Evolutionary conservation across 306 rosid species (phyloP), one percentile per base, ranked within the genome.

Genomic region (Prunus mira): DNA sequence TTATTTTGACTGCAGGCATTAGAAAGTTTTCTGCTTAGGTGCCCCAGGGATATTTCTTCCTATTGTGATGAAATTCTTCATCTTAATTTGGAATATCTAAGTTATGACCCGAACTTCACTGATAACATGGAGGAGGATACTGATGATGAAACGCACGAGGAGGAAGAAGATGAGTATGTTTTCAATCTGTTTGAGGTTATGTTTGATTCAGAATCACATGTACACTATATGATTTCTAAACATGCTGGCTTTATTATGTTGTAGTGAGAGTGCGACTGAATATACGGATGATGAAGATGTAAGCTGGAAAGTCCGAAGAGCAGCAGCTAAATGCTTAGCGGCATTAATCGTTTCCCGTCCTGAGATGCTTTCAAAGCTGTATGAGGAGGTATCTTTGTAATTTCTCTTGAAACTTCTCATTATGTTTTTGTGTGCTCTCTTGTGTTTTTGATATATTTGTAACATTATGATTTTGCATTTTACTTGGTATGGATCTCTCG

Each of bases 61-160:
- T 93, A 93, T 75, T 91, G 97, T 82, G 92, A 88, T 82, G 85
- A 89, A 77, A 91, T 92, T 87, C 98, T 91, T 87, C 93, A 89
- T 84, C 91, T 96, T 75, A 88, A 92, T 32, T 81, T 96, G 78
- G 91, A 93, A 79, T 96, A 92, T 85, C 81, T 96, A 43, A 92
- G 98, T 84, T 93, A 96, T 72, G 99, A 96, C 67, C 99, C 99
- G 43, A 96, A 96, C 82, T 96, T 96, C 88, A 96, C 98, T 32
- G 99, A 96, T 87, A 92, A 87, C 83, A 96, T 93, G 99, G 99
- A 96, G 79, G 99, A 96, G 85, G 99, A 96, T 86, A 91, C 93
- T 9, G 98, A 96, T 80, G 93, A 93, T 49, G 99, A 96, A 84
- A 80, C 84, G 71, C 91, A 79, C 34, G 98, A 96, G 58, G 99